Conservation (phyloP, 495 filamentous ascomycete species). For the Penicillium lividum region DNA sequence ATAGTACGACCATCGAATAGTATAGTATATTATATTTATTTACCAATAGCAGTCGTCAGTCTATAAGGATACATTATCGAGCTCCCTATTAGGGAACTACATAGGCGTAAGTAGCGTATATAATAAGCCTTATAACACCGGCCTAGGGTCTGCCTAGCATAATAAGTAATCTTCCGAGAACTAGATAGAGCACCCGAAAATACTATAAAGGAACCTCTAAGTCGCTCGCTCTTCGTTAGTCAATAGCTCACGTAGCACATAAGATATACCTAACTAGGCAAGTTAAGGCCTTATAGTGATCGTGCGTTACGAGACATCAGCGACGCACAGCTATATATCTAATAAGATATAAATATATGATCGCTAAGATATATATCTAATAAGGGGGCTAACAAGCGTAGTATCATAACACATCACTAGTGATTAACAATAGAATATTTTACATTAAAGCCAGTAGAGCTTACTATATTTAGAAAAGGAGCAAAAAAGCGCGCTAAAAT, state of each 20-base stretch:
- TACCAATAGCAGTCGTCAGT: conserved; percentile 1
- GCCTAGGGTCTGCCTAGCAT: neutral
- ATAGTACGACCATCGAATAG: conserved; percentile 2
- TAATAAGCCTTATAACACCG: neutral
- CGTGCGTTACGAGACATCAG: conserved; percentile 4
- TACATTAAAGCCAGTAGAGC: conserved; percentile 2
- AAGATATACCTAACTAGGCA: conserved; percentile 1
- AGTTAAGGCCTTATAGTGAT: conserved; percentile 1
- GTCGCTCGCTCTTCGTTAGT: conserved; percentile 1
- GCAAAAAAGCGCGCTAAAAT: neutral
- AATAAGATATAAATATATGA: no score
- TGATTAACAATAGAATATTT: no score
- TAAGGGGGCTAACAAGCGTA: no score
- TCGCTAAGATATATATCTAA: neutral
- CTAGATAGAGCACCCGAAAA: neutral
- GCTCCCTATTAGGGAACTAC: no score
- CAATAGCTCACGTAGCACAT: conserved; percentile 1
- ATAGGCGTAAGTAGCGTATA: no score
- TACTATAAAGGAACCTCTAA: conserved; percentile 1
- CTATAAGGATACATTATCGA: neutral
- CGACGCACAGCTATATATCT: no score
- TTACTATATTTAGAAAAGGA: conserved; percentile 1
- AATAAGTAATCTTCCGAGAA: neutral
- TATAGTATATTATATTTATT: neutral
- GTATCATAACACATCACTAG: no score